Percentiles rank a stretch among this genome's conserved stretches.
Evolutionary conservation across 2,329 filamentous ascomycete genomes (phyloP).

Genomic region (Monosporascus ibericus): DNA sequence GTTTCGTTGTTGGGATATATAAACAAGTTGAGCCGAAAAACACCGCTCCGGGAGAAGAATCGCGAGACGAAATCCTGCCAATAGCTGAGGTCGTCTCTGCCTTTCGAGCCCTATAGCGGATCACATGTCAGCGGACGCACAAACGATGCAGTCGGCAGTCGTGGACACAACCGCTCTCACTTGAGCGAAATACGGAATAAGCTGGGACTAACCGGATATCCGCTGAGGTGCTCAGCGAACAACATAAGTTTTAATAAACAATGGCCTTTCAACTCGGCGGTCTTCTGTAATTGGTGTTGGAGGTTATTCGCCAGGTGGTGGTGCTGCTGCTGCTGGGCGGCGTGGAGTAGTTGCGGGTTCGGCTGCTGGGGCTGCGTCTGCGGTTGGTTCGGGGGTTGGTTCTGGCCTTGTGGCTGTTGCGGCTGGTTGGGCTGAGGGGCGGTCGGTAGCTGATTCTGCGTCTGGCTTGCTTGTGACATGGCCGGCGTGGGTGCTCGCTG

Average conservation of each 20-base stretch:
- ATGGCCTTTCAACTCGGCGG: conserved; percentile 47
- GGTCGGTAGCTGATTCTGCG: conserved; percentile 26
- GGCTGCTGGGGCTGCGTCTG: conserved; percentile 23
- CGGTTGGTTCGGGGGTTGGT: conserved; percentile 22
- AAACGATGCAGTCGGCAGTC: too few species aligned
- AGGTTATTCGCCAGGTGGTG: conserved; percentile 22
- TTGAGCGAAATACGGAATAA: neutral
- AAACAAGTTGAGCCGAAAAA: conserved; percentile 68
- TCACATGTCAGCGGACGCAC: conserved; percentile 6
- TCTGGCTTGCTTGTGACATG: conserved; percentile 30
- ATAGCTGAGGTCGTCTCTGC: conserved; percentile 62
- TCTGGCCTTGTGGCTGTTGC: conserved; percentile 21
- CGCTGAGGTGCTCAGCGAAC: conserved; percentile 57
- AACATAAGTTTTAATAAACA: conserved; percentile 55
- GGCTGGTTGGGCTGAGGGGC: conserved; percentile 28
- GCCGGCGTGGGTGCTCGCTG: conserved; percentile 22
- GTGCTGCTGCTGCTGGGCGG: conserved; percentile 29
- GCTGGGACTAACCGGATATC: conserved; percentile 41
- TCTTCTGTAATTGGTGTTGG: conserved; percentile 27
- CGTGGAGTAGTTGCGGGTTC: conserved; percentile 26
- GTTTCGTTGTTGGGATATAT: conserved; percentile 33
- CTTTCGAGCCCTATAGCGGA: conserved; percentile 43
- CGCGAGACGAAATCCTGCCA: conserved; percentile 76
- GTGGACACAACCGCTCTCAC: too few species aligned
- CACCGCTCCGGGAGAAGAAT: conserved; percentile 74